Conservation (phyloP, 1,284 basidiomycete genomes). For the Hortiboletus rubellus region DNA sequence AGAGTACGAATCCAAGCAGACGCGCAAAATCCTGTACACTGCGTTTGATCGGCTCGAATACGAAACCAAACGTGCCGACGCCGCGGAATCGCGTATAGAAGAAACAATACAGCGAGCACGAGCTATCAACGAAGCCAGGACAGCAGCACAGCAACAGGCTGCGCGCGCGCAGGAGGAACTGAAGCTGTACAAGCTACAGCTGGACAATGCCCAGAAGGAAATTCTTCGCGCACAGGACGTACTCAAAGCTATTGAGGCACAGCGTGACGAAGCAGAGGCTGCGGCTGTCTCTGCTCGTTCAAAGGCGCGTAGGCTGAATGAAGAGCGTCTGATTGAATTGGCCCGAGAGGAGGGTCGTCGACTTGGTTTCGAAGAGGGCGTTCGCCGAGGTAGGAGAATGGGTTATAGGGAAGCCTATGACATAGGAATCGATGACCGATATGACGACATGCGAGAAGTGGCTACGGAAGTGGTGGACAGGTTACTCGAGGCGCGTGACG, state of each 20-base stretch:
- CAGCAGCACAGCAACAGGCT: slow-evolving; percentile 53
- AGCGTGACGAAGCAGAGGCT: slow-evolving; percentile 53
- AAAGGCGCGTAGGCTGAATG: slow-evolving; percentile 47
- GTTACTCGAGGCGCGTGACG: slow-evolving; percentile 26
- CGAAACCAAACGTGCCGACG: slow-evolving; percentile 52
- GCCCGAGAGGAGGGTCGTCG: slow-evolving; percentile 57
- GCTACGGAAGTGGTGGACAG: slow-evolving; percentile 27
- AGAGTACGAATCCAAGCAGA: slow-evolving; percentile 53
- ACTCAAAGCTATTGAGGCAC: slow-evolving; percentile 43
- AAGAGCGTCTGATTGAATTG: slow-evolving; percentile 45
- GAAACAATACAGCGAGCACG: slow-evolving; percentile 53
- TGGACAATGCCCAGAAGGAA: slow-evolving; percentile 62
- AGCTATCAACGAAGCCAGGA: slow-evolving; percentile 50
- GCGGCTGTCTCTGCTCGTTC: slow-evolving; percentile 46
- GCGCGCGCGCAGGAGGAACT: slow-evolving; percentile 53
- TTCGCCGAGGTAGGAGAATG: slow-evolving; percentile 48
- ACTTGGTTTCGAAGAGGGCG: slow-evolving; percentile 54
- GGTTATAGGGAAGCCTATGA: slow-evolving; percentile 27
- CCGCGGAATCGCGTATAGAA: slow-evolving; percentile 50
- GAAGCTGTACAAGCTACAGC: slow-evolving; percentile 59
- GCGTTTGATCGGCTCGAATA: slow-evolving; percentile 53
- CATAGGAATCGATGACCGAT: slow-evolving; percentile 14
- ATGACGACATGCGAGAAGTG: slow-evolving; percentile 20
- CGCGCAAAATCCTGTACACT: slow-evolving; percentile 52
- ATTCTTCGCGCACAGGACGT: slow-evolving; percentile 50